Percentiles rank a stretch among this genome's conserved stretches.
These are phyloP conservation scores for Heterobasidion irregulare DNA, from an alignment of 1,284 basidiomycete species.

Conservation along the genomic window DNA sequence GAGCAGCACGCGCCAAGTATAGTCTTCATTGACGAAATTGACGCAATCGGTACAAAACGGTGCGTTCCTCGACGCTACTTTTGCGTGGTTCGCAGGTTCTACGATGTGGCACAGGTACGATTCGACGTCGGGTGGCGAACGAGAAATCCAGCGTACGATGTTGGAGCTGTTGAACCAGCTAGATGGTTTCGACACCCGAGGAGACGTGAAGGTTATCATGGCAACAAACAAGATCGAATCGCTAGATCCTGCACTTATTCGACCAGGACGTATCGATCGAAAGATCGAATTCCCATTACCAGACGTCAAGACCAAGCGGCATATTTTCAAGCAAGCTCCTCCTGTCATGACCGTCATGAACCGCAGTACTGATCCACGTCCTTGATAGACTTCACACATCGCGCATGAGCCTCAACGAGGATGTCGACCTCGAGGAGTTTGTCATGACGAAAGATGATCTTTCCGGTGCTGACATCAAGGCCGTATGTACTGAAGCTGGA, in stretches of 20 bases:
- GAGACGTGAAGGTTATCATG: conserved; percentile 97
- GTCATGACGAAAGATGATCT: conserved; percentile 96
- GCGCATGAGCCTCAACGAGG: conserved; percentile 87
- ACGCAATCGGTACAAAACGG: conserved; percentile 98
- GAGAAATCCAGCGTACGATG: conserved; percentile 99
- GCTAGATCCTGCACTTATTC: conserved; percentile 93
- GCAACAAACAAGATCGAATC: conserved; percentile 92
- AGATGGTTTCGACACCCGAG: conserved; percentile 98
- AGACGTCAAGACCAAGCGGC: conserved; percentile 93
- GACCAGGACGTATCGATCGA: conserved; percentile 96
- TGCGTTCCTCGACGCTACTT: conserved; percentile 26
- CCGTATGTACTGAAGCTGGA: conserved; percentile 95
- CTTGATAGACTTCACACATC: conserved; percentile 78
- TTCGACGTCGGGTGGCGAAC: conserved; percentile 94
- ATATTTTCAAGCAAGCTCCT: conserved; percentile 80
- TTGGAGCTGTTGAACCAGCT: conserved; percentile 96
- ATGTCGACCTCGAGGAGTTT: conserved; percentile 96
- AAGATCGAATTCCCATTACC: conserved; percentile 97
- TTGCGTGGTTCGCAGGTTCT: background rate
- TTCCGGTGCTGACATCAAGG: conserved; percentile 97
- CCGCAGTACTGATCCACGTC: background rate
- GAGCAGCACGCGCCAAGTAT: conserved; percentile 98
- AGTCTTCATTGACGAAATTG: conserved; percentile 99
- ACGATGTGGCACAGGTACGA: conserved; percentile 58
- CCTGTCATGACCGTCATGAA: background rate